Evolutionary conservation across 208 protist genomes (phyloP).

Genomic region (Jaenimonas drosophilae): DNA sequence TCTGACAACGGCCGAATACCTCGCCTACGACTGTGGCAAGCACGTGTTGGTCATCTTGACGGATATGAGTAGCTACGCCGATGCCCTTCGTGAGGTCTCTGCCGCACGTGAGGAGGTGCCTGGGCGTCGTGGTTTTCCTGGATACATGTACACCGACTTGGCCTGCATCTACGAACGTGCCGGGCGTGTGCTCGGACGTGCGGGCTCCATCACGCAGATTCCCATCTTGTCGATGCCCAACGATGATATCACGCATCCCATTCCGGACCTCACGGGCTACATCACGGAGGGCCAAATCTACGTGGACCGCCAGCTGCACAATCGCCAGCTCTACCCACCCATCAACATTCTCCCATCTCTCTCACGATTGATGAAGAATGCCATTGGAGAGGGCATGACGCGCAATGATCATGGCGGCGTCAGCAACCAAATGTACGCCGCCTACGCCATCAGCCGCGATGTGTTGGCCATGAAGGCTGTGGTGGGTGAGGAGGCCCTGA

Average conservation of each 20-base stretch:
- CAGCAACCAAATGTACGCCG: slow-evolving; percentile 99
- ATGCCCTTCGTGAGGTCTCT: slow-evolving; percentile 99
- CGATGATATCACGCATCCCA: slow-evolving; percentile 99
- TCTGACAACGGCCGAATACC: slow-evolving; percentile 99
- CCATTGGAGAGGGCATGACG: slow-evolving; percentile 99
- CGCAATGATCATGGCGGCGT: slow-evolving; percentile 98
- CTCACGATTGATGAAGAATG: slow-evolving; percentile 99
- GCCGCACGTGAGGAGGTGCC: slow-evolving; percentile 99
- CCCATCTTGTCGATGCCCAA: slow-evolving; percentile 99
- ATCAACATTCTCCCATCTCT: slow-evolving; percentile 99
- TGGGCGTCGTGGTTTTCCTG: slow-evolving; percentile 99
- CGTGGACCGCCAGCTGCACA: slow-evolving; percentile 99
- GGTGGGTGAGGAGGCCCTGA: slow-evolving; percentile 99
- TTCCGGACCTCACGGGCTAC: slow-evolving; percentile 99
- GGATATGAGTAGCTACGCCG: slow-evolving; percentile 99
- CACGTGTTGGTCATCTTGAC: slow-evolving; percentile 99
- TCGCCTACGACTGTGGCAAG: slow-evolving; percentile 99
- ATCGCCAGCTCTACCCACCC: slow-evolving; percentile 98
- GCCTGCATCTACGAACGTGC: slow-evolving; percentile 99
- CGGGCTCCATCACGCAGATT: slow-evolving; percentile 99
- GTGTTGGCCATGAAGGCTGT: slow-evolving; percentile 99
- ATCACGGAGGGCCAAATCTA: slow-evolving; percentile 99
- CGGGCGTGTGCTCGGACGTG: slow-evolving; percentile 97
- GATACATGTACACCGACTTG: slow-evolving; percentile 99
- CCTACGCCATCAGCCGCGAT: slow-evolving; percentile 99